Percentiles rank a stretch among this genome's conserved stretches.
These are phyloP conservation scores for Berkeleyomyces basicola DNA, from an alignment of 2,329 filamentous ascomycete species.

Conservation along the genomic window DNA sequence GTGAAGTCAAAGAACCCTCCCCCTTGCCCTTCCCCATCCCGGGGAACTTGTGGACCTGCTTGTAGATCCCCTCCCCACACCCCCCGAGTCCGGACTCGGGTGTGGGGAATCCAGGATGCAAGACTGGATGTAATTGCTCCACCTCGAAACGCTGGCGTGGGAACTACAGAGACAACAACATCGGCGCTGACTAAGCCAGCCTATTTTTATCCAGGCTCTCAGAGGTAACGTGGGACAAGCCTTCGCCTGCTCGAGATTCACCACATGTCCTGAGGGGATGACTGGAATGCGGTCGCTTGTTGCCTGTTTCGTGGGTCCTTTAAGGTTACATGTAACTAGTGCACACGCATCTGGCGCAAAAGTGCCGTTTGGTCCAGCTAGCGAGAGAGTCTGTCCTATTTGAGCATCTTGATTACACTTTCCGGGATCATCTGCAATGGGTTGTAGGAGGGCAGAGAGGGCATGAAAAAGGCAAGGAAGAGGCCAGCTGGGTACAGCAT, in stretches of 20 bases:
- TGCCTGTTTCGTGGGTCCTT: neutral
- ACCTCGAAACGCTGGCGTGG: neutral
- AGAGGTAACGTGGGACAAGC: neutral
- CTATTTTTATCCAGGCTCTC: neutral
- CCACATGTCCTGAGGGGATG: neutral
- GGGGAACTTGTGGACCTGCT: neutral
- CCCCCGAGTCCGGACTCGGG: neutral
- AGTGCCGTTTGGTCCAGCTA: neutral
- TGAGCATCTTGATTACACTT: neutral
- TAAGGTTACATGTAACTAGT: neutral
- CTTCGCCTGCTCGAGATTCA: neutral
- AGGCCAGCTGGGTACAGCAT: neutral
- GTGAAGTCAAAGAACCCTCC: neutral
- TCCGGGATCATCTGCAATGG: neutral
- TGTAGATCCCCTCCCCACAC: neutral
- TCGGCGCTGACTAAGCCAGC: neutral
- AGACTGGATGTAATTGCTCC: neutral
- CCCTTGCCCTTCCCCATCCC: neutral
- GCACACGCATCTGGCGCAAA: neutral
- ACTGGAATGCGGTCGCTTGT: neutral
- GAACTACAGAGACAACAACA: neutral
- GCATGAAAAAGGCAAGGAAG: neutral
- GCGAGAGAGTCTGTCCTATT: neutral
- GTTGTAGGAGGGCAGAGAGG: neutral
- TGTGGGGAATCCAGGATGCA: neutral